A percentile compares a stretch with the other conserved stretches of the same genome.
Conservation (phyloP, 306 rosid species). For the Quercus dentata region DNA sequence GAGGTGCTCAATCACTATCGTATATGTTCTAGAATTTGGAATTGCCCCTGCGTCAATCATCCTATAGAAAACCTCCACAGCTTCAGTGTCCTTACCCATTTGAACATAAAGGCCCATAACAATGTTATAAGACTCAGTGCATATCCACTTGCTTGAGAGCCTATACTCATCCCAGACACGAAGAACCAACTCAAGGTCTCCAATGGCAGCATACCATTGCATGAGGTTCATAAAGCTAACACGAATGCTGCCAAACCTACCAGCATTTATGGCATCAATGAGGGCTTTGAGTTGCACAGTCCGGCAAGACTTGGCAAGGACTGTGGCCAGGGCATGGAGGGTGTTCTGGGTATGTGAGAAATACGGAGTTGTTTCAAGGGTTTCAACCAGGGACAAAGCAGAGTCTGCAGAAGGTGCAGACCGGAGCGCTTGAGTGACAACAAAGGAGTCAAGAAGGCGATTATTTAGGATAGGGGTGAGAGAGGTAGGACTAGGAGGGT, state of each 20-base stretch:
- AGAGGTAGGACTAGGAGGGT: slow-evolving; percentile 31
- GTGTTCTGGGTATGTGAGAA: slow-evolving; percentile 68
- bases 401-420: slow-evolving; percentile 73
- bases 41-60: slow-evolving; percentile 64
- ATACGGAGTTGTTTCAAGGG: slow-evolving; percentile 27
- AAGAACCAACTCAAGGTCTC: slow-evolving; percentile 59
- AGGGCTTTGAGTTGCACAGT: slow-evolving; percentile 47
- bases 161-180: slow-evolving; percentile 55
- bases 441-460: slow-evolving; percentile 60
- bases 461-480: slow-evolving; percentile 41
- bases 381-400: slow-evolving; percentile 44
- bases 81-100: slow-evolving; percentile 52
- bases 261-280: slow-evolving; percentile 37
- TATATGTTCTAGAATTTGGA: slow-evolving; percentile 67
- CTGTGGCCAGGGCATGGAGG: slow-evolving; percentile 60
- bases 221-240: slow-evolving; percentile 64
- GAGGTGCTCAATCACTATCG: slow-evolving; percentile 73
- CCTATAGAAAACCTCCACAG: slow-evolving; percentile 40
- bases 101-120: slow-evolving; percentile 61
- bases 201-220: slow-evolving; percentile 61
- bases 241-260: slow-evolving; percentile 36
- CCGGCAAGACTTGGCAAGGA: slow-evolving; percentile 62
- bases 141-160: slow-evolving; percentile 23
- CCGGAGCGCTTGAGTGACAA: slow-evolving; percentile 63
- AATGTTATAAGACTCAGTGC: slow-evolving; percentile 67